Evolutionary conservation across 2,329 filamentous ascomycete species (phyloP).

Genomic region (Pseudogymnoascus sp.): DNA sequence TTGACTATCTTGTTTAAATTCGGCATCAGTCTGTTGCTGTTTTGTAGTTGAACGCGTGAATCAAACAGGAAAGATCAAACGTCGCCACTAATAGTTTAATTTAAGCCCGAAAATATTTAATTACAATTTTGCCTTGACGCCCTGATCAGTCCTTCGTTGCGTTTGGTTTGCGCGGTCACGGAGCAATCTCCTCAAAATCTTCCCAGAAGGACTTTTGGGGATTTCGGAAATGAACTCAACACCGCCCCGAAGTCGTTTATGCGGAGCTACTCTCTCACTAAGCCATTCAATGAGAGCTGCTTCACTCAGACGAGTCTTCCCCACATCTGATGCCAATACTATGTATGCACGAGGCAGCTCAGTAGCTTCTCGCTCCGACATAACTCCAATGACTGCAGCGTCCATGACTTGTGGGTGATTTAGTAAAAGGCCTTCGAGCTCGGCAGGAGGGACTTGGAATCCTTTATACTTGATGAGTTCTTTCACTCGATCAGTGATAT

Average conservation of each 20-base stretch:
- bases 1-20: background rate
- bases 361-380: background rate
- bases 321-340: background rate
- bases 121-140: background rate
- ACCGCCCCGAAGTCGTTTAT: background rate
- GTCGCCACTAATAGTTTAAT: background rate
- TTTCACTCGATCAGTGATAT: constrained; percentile 22
- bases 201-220: background rate
- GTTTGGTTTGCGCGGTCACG: background rate
- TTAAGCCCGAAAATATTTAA: background rate
- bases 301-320: background rate
- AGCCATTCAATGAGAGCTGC: background rate
- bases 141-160: background rate
- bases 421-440: constrained; percentile 37
- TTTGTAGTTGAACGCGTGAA: background rate
- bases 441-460: constrained; percentile 40
- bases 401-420: constrained; percentile 34
- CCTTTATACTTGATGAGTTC: constrained; percentile 43
- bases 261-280: background rate
- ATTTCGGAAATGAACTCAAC: background rate
- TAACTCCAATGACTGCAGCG: constrained; percentile 39
- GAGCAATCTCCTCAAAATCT: constrained; percentile 4
- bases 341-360: background rate
- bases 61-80: background rate
- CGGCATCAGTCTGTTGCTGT: background rate